Conservation (phyloP, 2,329 filamentous ascomycete genomes). For the Ascochyta lentis region DNA sequence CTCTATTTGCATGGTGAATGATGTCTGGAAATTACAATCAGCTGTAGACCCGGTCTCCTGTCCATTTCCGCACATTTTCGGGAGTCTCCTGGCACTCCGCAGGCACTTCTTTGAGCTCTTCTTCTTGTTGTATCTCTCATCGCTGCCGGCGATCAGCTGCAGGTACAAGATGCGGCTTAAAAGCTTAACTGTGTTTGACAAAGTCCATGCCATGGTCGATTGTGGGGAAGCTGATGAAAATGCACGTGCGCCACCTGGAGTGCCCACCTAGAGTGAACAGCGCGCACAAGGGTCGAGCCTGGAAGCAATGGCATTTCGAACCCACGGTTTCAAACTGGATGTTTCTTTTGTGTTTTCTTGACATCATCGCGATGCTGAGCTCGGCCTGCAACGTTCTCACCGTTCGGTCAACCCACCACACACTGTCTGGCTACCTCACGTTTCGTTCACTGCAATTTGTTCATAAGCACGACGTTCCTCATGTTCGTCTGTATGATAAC, state of each 20-base stretch:
- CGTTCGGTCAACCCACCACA: not conserved
- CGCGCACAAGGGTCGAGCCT: constrained; percentile 7
- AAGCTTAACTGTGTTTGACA: constrained; percentile 37
- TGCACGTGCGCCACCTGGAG: constrained; percentile 35
- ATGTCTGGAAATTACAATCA: constrained; percentile 7
- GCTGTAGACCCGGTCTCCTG: not conserved
- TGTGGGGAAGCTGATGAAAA: constrained; percentile 24
- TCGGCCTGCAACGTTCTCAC: not conserved
- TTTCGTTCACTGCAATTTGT: not conserved
- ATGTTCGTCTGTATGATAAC: no score
- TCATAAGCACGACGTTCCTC: no score
- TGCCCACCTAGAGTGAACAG: constrained; percentile 11
- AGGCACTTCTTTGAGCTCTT: constrained; percentile 20
- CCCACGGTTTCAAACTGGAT: not conserved
- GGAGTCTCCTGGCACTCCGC: constrained; percentile 30
- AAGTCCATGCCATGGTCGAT: constrained; percentile 18
- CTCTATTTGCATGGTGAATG: constrained; percentile 6
- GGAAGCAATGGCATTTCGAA: not conserved
- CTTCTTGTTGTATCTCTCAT: constrained; percentile 24
- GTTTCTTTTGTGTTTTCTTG: not conserved
- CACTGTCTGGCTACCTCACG: not conserved
- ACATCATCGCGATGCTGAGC: not conserved
- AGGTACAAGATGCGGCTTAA: constrained; percentile 47
- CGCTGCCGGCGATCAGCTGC: constrained; percentile 42
- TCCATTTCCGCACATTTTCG: constrained; percentile 34